Evolutionary conservation across 805 yeast genomes (phyloP).

Genomic region (Candida sonorensis): DNA sequence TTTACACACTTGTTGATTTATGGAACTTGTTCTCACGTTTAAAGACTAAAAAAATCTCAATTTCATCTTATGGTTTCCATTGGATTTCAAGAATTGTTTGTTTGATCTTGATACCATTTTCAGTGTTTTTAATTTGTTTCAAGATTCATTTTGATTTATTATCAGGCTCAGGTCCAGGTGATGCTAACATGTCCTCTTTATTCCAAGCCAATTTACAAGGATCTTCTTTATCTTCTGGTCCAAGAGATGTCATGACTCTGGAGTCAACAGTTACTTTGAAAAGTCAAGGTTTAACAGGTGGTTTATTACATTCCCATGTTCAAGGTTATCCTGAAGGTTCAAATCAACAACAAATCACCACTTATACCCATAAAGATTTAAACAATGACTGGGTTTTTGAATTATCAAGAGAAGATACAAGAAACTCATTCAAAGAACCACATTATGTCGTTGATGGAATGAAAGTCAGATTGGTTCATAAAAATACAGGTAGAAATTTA

Average conservation of each 20-base stretch:
- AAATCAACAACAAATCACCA: constrained; percentile 89
- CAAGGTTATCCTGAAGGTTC: constrained; percentile 89
- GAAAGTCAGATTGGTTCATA: constrained; percentile 66
- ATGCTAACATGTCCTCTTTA: constrained; percentile 81
- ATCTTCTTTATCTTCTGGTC: constrained; percentile 57
- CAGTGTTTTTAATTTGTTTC: constrained; percentile 59
- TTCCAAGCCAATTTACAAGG: constrained; percentile 82
- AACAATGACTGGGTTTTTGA: constrained; percentile 81
- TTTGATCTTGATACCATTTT: constrained; percentile 57
- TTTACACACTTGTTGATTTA: constrained; percentile 80
- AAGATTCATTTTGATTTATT: constrained; percentile 71
- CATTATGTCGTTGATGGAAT: constrained; percentile 52
- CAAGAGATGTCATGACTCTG: constrained; percentile 50
- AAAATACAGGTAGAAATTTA: constrained; percentile 61
- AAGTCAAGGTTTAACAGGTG: constrained; percentile 66
- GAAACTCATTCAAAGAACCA: constrained; percentile 26
- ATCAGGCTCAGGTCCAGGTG: constrained; percentile 78
- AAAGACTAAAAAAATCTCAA: constrained; percentile 36
- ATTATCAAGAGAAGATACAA: constrained; percentile 42
- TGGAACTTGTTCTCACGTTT: constrained; percentile 84
- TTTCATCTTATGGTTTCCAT: constrained; percentile 46
- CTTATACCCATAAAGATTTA: constrained; percentile 81
- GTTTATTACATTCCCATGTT: constrained; percentile 80
- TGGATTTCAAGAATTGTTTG: constrained; percentile 62
- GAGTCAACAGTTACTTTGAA: constrained; percentile 61